Evolutionary conservation across 495 filamentous ascomycete genomes (phyloP).

Genomic region (Parathielavia appendiculata): DNA sequence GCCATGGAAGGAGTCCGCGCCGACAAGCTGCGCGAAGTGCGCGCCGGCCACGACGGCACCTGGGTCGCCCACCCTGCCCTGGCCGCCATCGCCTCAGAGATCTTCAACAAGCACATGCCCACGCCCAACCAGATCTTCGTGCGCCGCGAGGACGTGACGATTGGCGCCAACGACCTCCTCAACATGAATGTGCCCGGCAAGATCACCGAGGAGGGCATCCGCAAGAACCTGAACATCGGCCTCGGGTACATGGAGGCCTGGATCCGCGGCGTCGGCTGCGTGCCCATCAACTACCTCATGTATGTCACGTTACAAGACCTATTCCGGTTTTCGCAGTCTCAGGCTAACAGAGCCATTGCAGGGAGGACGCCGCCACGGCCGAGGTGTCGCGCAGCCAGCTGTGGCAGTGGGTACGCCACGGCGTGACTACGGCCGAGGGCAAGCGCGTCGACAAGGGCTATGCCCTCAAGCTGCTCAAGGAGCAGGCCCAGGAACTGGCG

Average conservation of each 20-base stretch:
- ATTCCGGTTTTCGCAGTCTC: no score
- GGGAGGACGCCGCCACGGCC: constrained; percentile 94
- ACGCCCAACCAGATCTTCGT: constrained; percentile 95
- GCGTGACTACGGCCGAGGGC: constrained; percentile 79
- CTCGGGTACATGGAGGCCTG: constrained; percentile 98
- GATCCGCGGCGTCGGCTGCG: constrained; percentile 89
- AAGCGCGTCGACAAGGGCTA: constrained; percentile 91
- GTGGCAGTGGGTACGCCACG: constrained; percentile 94
- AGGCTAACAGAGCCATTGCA: constrained; percentile 26
- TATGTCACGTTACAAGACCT: constrained; percentile 29
- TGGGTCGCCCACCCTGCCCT: constrained; percentile 98
- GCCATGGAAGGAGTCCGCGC: constrained; percentile 91
- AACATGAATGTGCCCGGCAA: constrained; percentile 97
- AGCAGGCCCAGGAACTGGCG: constrained; percentile 73
- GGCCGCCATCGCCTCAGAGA: constrained; percentile 78
- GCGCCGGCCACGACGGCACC: constrained; percentile 89
- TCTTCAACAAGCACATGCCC: constrained; percentile 99
- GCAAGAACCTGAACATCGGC: constrained; percentile 97
- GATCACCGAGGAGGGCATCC: constrained; percentile 92
- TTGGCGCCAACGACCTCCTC: constrained; percentile 84
- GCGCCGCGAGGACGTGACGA: constrained; percentile 82
- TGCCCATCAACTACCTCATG: constrained; percentile 99
- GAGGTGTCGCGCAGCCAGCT: constrained; percentile 89
- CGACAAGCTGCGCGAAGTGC: constrained; percentile 95
- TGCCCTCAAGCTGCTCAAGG: constrained; percentile 77